phyloP scores from a whole-genome alignment of 2,329 filamentous ascomycete genomes.

The Paecilomyces variotii region DNA sequence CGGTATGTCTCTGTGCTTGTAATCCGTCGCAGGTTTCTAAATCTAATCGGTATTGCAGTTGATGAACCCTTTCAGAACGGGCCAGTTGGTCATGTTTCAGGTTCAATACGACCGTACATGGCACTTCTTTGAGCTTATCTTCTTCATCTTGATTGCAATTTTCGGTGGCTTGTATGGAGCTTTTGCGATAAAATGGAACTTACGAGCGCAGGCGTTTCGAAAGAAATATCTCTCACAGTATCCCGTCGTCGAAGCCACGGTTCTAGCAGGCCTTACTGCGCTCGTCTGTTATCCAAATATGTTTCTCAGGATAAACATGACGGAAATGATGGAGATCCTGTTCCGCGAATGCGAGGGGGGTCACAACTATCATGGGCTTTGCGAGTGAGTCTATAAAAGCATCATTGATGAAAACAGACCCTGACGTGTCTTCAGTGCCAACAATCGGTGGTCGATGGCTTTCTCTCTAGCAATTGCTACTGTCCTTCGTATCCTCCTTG shows the following conservation, averaged over 20 bases:
- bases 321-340: constrained; percentile 96
- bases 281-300: constrained; percentile 95
- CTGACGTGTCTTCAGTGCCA: constrained; percentile 32
- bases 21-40: not conserved
- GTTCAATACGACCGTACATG: constrained; percentile 91
- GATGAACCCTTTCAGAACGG: constrained; percentile 96
- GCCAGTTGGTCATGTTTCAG: constrained; percentile 98
- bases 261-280: constrained; percentile 75
- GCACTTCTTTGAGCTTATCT: constrained; percentile 95
- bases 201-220: constrained; percentile 81
- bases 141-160: constrained; percentile 83
- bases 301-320: constrained; percentile 96
- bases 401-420: not conserved
- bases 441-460: constrained; percentile 71
- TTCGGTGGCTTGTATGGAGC: constrained; percentile 95
- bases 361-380: constrained; percentile 83
- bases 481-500: constrained; percentile 68
- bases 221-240: constrained; percentile 85
- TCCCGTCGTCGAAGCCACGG: constrained; percentile 75
- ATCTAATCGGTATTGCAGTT: constrained; percentile 39
- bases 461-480: constrained; percentile 72
- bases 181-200: constrained; percentile 96
- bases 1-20: constrained; percentile 38
- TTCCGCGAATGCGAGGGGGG: constrained; percentile 88
- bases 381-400: constrained; percentile 50